A percentile compares a stretch with the other conserved stretches of the same genome.
Evolutionary conservation across 2,329 filamentous ascomycete genomes (phyloP).

Genomic region (Colletotrichum godetiae): DNA sequence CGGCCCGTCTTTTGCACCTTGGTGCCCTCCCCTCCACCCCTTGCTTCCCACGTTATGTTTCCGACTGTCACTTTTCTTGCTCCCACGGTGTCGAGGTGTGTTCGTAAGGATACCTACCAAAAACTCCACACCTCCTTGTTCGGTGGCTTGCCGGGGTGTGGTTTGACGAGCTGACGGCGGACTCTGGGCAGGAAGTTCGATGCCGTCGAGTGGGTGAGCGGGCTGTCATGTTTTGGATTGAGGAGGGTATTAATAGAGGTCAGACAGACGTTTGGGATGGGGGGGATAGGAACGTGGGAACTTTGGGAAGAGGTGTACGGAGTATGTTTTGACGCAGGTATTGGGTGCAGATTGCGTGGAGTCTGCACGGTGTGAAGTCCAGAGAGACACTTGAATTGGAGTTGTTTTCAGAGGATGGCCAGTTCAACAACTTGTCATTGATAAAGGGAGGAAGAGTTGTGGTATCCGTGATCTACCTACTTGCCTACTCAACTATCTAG

Average conservation of each 20-base stretch:
- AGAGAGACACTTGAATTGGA: too few species aligned
- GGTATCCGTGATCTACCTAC: too few species aligned
- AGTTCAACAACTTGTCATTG: too few species aligned
- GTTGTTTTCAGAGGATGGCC: too few species aligned
- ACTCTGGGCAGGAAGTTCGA: neutral
- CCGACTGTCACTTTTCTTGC: neutral
- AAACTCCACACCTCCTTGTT: neutral
- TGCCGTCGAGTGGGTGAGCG: neutral
- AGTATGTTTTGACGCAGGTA: neutral
- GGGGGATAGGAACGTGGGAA: neutral
- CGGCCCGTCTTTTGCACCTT: neutral
- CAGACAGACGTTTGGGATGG: neutral
- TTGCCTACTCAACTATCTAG: too few species aligned
- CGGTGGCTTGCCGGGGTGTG: neutral
- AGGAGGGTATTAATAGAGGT: neutral
- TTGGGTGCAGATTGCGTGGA: neutral
- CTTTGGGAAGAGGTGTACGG: too few species aligned
- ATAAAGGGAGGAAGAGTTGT: too few species aligned
- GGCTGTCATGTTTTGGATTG: neutral
- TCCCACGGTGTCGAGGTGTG: neutral
- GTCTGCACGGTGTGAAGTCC: neutral
- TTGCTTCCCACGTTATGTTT: neutral
- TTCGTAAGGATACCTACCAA: neutral
- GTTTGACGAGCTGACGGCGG: neutral
- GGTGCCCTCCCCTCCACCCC: neutral